phyloP scores from a whole-genome alignment of 495 filamentous ascomycete genomes.

The Penicillium canescens region DNA sequence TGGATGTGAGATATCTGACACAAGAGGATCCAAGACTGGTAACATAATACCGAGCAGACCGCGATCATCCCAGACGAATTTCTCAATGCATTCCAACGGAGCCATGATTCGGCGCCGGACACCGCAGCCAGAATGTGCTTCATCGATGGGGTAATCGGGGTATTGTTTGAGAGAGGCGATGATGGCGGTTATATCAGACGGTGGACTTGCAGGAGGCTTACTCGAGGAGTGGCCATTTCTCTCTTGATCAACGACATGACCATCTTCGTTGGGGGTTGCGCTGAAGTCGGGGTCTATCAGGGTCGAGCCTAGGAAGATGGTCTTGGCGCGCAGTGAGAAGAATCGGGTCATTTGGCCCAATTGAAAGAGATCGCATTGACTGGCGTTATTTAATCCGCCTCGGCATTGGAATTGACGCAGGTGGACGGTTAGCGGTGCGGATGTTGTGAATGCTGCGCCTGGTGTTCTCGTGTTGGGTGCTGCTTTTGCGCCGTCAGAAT shows the following conservation, averaged over 20 bases:
- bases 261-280: conserved; percentile 18
- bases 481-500: conserved; percentile 16
- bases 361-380: conserved; percentile 82
- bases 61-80: conserved; percentile 65
- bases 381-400: conserved; percentile 71
- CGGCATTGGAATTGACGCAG: conserved; percentile 63
- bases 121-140: conserved; percentile 76
- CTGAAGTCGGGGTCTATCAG: conserved; percentile 43
- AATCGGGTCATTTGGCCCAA: conserved; percentile 85
- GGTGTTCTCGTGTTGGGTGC: conserved; percentile 4
- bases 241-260: conserved; percentile 3
- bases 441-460: conserved; percentile 10
- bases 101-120: conserved; percentile 66
- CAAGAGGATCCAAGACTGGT: conserved; percentile 21
- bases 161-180: conserved; percentile 59
- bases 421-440: conserved; percentile 16
- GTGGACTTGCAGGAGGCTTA: conserved; percentile 7
- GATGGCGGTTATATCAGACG: conserved; percentile 49
- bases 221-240: neutral
- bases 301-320: conserved; percentile 50
- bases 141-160: conserved; percentile 78
- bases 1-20: neutral
- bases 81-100: conserved; percentile 65
- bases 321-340: conserved; percentile 53
- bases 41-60: conserved; percentile 67